Evolutionary conservation across 1,139 yeast genomes (phyloP).

Genomic region (Protomyces arabidopsidicola): DNA sequence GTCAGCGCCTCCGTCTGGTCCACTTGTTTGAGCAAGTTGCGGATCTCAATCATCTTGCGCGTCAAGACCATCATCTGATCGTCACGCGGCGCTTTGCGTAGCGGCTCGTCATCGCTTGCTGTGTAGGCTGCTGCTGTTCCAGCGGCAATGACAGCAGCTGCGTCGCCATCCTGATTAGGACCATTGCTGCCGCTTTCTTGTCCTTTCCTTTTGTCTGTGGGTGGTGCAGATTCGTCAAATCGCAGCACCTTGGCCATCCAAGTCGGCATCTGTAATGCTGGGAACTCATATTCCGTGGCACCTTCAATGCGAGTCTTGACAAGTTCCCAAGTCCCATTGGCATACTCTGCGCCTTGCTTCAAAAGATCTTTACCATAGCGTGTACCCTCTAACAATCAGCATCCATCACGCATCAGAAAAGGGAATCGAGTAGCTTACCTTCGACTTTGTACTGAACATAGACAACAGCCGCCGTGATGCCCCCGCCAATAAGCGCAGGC

Average conservation of each 20-base stretch:
- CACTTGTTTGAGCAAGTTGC: constrained; percentile 69
- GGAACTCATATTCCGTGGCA: constrained; percentile 28
- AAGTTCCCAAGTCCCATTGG: constrained; percentile 2
- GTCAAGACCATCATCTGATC: constrained; percentile 36
- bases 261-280: constrained; percentile 1
- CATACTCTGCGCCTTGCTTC: constrained; percentile 53
- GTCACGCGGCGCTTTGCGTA: constrained; percentile 38
- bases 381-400: constrained; percentile 54
- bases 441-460: constrained; percentile 87
- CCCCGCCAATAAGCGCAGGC: constrained; percentile 83
- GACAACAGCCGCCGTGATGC: constrained; percentile 90
- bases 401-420: no score
- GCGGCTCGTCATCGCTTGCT: constrained; percentile 37
- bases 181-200: not conserved
- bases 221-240: not conserved
- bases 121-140: constrained; percentile 40
- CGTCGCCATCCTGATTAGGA: constrained; percentile 33
- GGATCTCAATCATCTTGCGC: constrained; percentile 75
- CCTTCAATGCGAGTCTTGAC: constrained; percentile 41
- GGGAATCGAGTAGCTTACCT: constrained; percentile 26
- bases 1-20: constrained; percentile 62
- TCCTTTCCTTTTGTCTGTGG: not conserved
- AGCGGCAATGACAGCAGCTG: constrained; percentile 42
- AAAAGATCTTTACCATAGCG: constrained; percentile 64
- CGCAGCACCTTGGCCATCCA: constrained; percentile 22